phyloP scores from a whole-genome alignment of 805 yeast species.

The Saturnispora zaruensis region DNA sequence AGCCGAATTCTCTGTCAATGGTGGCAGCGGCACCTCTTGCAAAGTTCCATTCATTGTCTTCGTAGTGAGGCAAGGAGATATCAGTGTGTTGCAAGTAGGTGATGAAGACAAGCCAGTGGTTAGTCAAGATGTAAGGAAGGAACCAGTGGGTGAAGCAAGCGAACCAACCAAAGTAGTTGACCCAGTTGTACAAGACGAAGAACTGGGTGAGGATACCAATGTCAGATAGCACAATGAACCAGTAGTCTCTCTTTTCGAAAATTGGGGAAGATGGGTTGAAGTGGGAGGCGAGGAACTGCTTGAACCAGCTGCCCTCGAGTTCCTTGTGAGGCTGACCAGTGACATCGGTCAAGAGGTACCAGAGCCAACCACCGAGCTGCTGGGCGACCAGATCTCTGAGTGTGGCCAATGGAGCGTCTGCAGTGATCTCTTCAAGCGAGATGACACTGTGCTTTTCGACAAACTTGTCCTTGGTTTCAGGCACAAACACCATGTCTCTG shows the following conservation, averaged over 20 bases:
- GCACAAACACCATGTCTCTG: conserved; percentile 81
- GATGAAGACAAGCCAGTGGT: conserved; percentile 86
- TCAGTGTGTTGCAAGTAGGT: conserved; percentile 82
- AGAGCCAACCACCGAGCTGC: conserved; percentile 73
- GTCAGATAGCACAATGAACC: conserved; percentile 65
- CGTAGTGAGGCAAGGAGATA: conserved; percentile 72
- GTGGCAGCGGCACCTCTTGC: conserved; percentile 90
- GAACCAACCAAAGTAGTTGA: conserved; percentile 53
- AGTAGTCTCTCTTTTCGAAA: conserved; percentile 63
- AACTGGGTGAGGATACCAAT: conserved; percentile 54
- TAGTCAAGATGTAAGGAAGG: conserved; percentile 69
- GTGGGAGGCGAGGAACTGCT: conserved; percentile 49
- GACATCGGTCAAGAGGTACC: conserved; percentile 58
- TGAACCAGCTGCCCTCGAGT: conserved; percentile 17
- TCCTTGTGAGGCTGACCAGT: conserved; percentile 63
- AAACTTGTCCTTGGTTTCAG: conserved; percentile 55
- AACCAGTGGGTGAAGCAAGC: conserved; percentile 61
- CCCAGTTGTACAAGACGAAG: conserved; percentile 50
- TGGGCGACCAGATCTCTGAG: conserved; percentile 49
- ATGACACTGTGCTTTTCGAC: conserved; percentile 23
- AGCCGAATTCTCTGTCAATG: conserved; percentile 76
- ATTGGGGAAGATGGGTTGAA: conserved; percentile 67
- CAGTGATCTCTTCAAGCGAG: conserved; percentile 47
- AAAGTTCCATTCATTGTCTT: conserved; percentile 67
- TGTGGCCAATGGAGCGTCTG: conserved; percentile 67